Conservation (phyloP, 2,329 filamentous ascomycete genomes). For the Diaporthe sp. region DNA sequence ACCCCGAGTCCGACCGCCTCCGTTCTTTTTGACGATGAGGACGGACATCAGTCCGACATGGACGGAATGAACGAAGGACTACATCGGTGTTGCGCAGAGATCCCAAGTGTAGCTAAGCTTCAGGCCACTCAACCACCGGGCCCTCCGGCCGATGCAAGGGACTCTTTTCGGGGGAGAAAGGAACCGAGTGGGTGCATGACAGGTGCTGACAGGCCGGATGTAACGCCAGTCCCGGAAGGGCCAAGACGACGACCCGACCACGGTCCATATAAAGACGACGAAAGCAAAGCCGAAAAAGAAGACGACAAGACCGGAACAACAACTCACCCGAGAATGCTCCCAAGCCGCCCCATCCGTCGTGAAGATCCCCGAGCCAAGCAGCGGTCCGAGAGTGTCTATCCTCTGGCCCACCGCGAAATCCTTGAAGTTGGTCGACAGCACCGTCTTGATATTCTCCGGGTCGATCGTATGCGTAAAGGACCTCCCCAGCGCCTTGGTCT, state of each 20-base stretch:
- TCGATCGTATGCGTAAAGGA: conserved; percentile 29
- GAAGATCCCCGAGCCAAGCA: conserved; percentile 33
- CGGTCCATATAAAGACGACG: background rate
- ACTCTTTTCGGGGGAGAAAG: conserved; percentile 1
- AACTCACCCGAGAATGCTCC: conserved; percentile 28
- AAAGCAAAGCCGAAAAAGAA: background rate
- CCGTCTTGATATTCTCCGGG: conserved; percentile 37
- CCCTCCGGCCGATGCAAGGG: background rate
- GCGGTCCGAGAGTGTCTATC: conserved; percentile 16
- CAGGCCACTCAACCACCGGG: background rate
- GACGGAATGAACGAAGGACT: background rate
- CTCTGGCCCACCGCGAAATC: conserved; percentile 23
- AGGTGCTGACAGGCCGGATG: conserved; percentile 9
- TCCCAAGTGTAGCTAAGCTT: background rate
- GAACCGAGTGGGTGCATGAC: conserved; percentile 2
- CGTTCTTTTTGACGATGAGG: background rate
- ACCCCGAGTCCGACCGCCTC: background rate
- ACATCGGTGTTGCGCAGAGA: background rate
- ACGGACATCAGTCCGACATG: background rate
- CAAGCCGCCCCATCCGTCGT: conserved; percentile 13
- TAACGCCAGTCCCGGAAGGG: background rate
- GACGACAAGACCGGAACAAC: background rate
- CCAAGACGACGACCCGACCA: background rate
- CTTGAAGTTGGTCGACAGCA: conserved; percentile 30
- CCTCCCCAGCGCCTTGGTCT: conserved; percentile 2